Evolutionary conservation across 2,329 filamentous ascomycete species (phyloP).

Genomic region (Zymoseptoria brevis): DNA sequence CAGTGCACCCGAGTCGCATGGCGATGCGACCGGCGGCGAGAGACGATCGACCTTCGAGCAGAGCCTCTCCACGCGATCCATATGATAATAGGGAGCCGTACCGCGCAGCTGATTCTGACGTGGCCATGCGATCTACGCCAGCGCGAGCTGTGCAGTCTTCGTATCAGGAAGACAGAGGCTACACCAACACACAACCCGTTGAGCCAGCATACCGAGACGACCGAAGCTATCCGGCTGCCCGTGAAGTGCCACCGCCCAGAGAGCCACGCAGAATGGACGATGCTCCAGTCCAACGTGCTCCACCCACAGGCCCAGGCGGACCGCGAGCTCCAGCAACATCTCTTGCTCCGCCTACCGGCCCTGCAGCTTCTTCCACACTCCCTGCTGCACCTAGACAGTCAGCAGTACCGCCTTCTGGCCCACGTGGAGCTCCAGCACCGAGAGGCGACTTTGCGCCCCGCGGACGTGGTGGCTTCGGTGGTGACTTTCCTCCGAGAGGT

Average conservation of each 20-base stretch:
- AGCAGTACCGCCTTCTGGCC: slow-evolving; percentile 27
- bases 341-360: slow-evolving; percentile 26
- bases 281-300: slow-evolving; percentile 11
- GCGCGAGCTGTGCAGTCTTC: slow-evolving; percentile 5
- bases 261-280: slow-evolving; percentile 1
- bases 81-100: slow-evolving; percentile 25
- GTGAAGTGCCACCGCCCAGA: slow-evolving; percentile 15
- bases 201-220: slow-evolving; percentile 23
- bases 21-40: slow-evolving; percentile 28
- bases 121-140: slow-evolving; percentile 10
- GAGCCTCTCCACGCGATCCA: slow-evolving; percentile 21
- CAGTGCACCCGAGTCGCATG: slow-evolving; percentile 47
- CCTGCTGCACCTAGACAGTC: slow-evolving; percentile 26
- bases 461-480: slow-evolving; percentile 28
- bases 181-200: slow-evolving; percentile 15
- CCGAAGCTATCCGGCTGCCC: slow-evolving; percentile 9
- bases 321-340: slow-evolving; percentile 13
- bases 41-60: slow-evolving; percentile 24
- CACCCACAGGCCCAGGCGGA: slow-evolving; percentile 24
- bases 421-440: slow-evolving; percentile 30
- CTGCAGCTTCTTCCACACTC: slow-evolving; percentile 21
- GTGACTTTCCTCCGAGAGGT: slow-evolving; percentile 23
- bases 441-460: slow-evolving; percentile 29
- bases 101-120: slow-evolving; percentile 18
- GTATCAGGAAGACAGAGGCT: slow-evolving; percentile 24